Conservation (phyloP, 2,329 filamentous ascomycete genomes). For the Onygenales sp. region DNA sequence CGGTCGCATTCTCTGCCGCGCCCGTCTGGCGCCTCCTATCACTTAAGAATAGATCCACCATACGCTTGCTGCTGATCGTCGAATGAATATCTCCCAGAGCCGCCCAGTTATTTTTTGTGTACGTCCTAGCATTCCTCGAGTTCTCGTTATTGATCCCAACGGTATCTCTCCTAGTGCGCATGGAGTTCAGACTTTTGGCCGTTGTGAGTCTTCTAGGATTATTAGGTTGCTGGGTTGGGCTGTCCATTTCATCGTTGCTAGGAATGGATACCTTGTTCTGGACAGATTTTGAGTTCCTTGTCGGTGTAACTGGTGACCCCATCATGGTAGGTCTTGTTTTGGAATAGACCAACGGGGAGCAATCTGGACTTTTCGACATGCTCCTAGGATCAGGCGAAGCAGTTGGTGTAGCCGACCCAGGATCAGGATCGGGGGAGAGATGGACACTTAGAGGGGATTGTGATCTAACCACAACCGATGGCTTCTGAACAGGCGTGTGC, state of each 20-base stretch:
- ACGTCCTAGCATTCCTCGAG: neutral
- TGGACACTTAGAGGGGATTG: constrained; percentile 4
- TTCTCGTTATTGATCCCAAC: constrained; percentile 11
- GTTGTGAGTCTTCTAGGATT: constrained; percentile 4
- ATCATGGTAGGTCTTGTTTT: constrained; percentile 3
- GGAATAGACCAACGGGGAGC: constrained; percentile 7
- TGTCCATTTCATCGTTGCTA: constrained; percentile 2
- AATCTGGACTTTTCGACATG: constrained; percentile 6
- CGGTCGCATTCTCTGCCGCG: constrained; percentile 8
- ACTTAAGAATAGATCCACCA: constrained; percentile 15
- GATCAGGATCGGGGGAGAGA: neutral
- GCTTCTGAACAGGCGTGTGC: constrained; percentile 7
- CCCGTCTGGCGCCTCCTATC: constrained; percentile 11
- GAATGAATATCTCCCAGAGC: constrained; percentile 10
- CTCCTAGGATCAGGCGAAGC: constrained; percentile 4
- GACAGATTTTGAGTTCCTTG: neutral
- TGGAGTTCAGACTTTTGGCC: constrained; percentile 6
- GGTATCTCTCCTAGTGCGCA: constrained; percentile 5
- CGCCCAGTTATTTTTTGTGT: neutral
- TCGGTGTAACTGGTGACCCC: constrained; percentile 2
- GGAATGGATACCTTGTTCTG: constrained; percentile 2
- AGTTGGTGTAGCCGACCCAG: neutral
- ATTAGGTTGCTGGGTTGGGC: neutral
- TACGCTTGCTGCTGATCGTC: constrained; percentile 14
- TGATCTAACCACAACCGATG: constrained; percentile 3